Evolutionary conservation across 2,329 filamentous ascomycete genomes (phyloP).

Genomic region (Sclerotinia sclerotiorum): DNA sequence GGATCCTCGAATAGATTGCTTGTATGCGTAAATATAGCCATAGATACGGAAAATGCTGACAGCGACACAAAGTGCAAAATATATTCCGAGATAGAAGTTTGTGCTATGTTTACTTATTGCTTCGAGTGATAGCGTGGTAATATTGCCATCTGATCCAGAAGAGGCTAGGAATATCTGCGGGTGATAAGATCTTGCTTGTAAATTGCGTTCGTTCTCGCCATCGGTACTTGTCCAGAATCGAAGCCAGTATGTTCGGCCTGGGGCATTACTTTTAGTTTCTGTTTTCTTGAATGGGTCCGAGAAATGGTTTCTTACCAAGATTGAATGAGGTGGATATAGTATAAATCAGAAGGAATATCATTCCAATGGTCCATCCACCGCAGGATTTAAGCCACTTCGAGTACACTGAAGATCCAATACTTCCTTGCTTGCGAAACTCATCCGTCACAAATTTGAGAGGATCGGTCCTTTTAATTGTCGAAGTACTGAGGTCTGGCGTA

Average conservation of each 20-base stretch:
- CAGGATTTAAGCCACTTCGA: conserved; percentile 19
- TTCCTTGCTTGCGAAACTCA: conserved; percentile 22
- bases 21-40: conserved; percentile 61
- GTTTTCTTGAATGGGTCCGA: too few species aligned
- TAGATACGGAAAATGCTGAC: conserved; percentile 14
- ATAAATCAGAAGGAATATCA: conserved; percentile 16
- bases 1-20: conserved; percentile 65
- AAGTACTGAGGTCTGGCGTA: background rate
- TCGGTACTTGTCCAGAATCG: conserved; percentile 20
- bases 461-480: background rate
- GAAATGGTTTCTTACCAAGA: background rate
- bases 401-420: conserved; percentile 21
- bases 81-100: conserved; percentile 21
- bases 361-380: conserved; percentile 18
- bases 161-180: conserved; percentile 4
- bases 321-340: background rate
- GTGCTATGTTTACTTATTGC: background rate
- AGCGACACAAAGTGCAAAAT: conserved; percentile 19
- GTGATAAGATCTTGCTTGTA: conserved; percentile 4
- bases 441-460: conserved; percentile 22
- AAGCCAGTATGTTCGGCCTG: conserved; percentile 23
- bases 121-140: background rate
- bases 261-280: background rate
- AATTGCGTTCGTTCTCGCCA: background rate
- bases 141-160: background rate